Evolutionary conservation across 2,329 filamentous ascomycete genomes (phyloP), one percentile per base, ranked within the genome.

Genomic region (Cercospora sp.): DNA sequence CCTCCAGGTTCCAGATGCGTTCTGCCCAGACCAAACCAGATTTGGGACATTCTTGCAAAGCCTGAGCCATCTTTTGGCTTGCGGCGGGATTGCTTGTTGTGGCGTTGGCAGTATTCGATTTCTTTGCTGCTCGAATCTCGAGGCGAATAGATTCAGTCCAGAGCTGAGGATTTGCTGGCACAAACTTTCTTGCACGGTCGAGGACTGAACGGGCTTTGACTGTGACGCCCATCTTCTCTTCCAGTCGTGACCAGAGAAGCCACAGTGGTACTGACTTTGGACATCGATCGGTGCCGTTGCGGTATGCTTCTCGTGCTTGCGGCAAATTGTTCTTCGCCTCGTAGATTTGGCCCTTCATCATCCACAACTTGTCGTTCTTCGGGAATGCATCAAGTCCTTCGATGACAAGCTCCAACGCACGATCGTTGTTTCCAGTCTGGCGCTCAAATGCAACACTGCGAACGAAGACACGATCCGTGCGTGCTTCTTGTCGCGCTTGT

Each of bases 261-360:
- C 94, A 99, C 3, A 99, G 85, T 1, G 93, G 87, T 0, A 96
- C 90, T 0, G 93, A 94, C 70, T 89, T 89, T 2, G 94, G 89
- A 65, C 93, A 94, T 0, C 92, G 92, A 75, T 95, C 91, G 48
- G 94, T 96, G 39, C 95, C 95, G 4, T 92, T 90, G 67, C 87
- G 88, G 80, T 95, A 98, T 0, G 94, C 93, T 78, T 98, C 93
- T 58, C 95, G 89, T 3, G 95, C 95, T 79, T 95, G 91, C 0
- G 91, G 89, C 13, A 91, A 82, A 81, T 93, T 93, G 74, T 87
- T 89, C 58, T 93, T 86, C 53, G 89, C 87, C 77, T 97, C 91
- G 83, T 99, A 99, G 70, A 98, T 95, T 78, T 99, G 95, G 0
- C 96, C 95, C 81, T 99, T 99, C 83, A 97, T 92, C 91, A 98